Evolutionary conservation across 2,329 filamentous ascomycete genomes (phyloP).

Genomic region (Aspergillus pseudoterreus): DNA sequence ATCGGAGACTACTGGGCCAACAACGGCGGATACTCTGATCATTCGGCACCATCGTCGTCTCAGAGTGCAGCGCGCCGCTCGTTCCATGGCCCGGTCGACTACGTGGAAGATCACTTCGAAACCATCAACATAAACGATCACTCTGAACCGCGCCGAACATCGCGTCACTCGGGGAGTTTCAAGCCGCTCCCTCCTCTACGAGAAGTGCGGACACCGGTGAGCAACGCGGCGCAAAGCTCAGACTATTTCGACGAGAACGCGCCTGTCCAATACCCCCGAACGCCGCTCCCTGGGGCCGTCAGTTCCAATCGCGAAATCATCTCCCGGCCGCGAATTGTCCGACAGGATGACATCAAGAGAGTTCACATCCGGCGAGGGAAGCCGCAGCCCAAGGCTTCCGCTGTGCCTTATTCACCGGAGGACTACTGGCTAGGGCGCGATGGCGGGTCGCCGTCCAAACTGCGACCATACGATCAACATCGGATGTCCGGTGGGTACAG

Average conservation of each 20-base stretch:
- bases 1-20: slow-evolving; percentile 13
- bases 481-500: slow-evolving; percentile 5
- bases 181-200: slow-evolving; percentile 21
- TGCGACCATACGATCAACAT: background rate
- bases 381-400: slow-evolving; percentile 20
- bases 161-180: slow-evolving; percentile 17
- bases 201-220: slow-evolving; percentile 16
- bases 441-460: background rate
- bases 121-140: slow-evolving; percentile 24
- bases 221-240: slow-evolving; percentile 5
- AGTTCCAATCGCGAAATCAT: slow-evolving; percentile 27
- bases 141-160: slow-evolving; percentile 14
- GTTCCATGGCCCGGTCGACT: slow-evolving; percentile 3
- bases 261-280: slow-evolving; percentile 18
- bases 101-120: slow-evolving; percentile 21
- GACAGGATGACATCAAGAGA: slow-evolving; percentile 29
- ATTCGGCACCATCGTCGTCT: slow-evolving; percentile 10
- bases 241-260: slow-evolving; percentile 3
- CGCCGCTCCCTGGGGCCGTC: slow-evolving; percentile 16
- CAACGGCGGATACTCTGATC: slow-evolving; percentile 4
- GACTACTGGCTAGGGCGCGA: slow-evolving; percentile 25
- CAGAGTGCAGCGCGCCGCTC: slow-evolving; percentile 10
- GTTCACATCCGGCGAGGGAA: slow-evolving; percentile 29
- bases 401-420: slow-evolving; percentile 26
- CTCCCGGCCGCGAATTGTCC: slow-evolving; percentile 30